Conservation (phyloP, 768 basidiomycete genomes). For the Lentinula lateritia region DNA sequence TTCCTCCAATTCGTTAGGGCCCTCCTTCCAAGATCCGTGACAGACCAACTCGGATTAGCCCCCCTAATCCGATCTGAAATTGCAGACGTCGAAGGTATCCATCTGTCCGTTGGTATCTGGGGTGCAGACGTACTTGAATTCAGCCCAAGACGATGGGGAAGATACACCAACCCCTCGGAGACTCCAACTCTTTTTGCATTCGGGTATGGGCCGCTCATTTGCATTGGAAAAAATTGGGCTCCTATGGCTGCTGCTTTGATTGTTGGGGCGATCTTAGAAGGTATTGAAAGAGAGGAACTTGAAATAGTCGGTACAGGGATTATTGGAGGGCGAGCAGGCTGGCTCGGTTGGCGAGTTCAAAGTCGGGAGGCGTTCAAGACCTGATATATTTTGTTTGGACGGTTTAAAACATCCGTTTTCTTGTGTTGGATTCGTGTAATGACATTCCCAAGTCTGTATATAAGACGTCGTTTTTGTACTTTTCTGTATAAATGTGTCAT, state of each 20-base stretch:
- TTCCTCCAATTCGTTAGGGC: conserved; percentile 6
- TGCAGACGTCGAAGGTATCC: conserved; percentile 29
- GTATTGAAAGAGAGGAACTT: conserved; percentile 22
- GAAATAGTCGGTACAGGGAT: conserved; percentile 20
- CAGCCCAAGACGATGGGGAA: conserved; percentile 33
- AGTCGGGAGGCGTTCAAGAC: background rate
- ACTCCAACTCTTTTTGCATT: conserved; percentile 32
- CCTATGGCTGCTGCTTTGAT: conserved; percentile 47
- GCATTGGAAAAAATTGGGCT: conserved; percentile 44
- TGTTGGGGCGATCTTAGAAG: conserved; percentile 34
- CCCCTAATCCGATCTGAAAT: conserved; percentile 17
- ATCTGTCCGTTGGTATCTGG: conserved; percentile 31
- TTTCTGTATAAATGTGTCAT: background rate
- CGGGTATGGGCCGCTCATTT: conserved; percentile 42
- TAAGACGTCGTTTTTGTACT: too few relatives aligned
- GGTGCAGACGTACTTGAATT: conserved; percentile 30
- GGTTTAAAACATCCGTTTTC: background rate
- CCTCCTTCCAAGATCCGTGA: background rate
- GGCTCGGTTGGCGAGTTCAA: conserved; percentile 28
- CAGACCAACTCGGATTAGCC: background rate
- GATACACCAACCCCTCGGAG: conserved; percentile 8
- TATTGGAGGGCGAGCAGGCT: conserved; percentile 40
- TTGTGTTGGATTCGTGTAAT: background rate
- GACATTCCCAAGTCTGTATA: too few relatives aligned
- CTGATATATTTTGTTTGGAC: too few relatives aligned